phyloP scores from a whole-genome alignment of 139 green algal genomes.

The Closterium sp. region DNA sequence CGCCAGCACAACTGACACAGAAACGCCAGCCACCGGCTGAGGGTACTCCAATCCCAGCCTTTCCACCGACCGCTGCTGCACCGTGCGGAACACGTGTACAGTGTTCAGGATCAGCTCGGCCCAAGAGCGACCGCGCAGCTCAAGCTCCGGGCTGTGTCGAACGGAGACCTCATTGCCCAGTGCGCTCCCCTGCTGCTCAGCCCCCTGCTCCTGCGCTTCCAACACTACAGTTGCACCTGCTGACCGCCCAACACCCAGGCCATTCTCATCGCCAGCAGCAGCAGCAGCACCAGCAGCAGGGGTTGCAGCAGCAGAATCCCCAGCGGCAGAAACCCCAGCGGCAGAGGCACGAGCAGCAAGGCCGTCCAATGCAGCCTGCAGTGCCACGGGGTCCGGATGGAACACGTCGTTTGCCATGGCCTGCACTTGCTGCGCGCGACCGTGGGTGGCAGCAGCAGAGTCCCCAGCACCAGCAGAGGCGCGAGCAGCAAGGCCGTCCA shows the following conservation, averaged over 20 bases:
- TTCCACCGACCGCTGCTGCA: neutral
- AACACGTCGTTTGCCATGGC: slow-evolving; percentile 1
- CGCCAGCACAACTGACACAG: neutral
- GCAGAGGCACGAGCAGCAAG: neutral
- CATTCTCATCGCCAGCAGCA: neutral
- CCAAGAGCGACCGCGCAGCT: neutral
- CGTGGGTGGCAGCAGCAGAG: slow-evolving; percentile 8
- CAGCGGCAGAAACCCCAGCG: neutral
- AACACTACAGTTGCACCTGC: neutral
- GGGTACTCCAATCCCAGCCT: neutral
- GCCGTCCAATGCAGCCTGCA: neutral
- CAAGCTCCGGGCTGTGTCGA: neutral
- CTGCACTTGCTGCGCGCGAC: neutral
- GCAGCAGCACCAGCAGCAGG: neutral
- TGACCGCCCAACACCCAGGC: neutral
- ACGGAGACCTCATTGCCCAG: neutral
- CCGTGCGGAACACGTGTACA: neutral
- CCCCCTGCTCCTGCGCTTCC: neutral
- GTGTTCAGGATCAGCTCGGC: neutral
- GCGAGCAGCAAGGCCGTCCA: neutral
- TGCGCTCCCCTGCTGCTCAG: neutral
- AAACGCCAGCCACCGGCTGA: neutral
- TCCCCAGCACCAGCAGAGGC: neutral
- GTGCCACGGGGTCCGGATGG: neutral
- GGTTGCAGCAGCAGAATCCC: too few relatives aligned